Percentiles rank a stretch among this genome's conserved stretches.
phyloP scores from a whole-genome alignment of 768 basidiomycete genomes.

The Kwoniella sp. region DNA sequence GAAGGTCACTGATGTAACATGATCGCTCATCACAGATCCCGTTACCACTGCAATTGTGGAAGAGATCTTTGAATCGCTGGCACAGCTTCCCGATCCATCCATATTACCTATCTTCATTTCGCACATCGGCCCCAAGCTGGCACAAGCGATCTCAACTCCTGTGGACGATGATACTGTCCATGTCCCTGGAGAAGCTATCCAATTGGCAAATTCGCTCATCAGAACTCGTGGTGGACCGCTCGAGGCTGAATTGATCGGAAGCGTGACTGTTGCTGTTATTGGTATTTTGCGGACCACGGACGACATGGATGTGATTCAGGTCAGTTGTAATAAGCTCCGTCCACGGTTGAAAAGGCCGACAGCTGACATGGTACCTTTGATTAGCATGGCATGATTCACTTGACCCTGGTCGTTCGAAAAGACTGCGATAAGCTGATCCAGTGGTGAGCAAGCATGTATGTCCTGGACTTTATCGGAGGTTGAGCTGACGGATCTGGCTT shows the following conservation, averaged over 20 bases:
- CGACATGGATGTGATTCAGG: conserved; percentile 72
- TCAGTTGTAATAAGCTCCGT: too few species aligned
- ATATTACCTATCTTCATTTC: conserved; percentile 74
- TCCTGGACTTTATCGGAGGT: background rate
- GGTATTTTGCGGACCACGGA: conserved; percentile 68
- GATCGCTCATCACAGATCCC: conserved; percentile 64
- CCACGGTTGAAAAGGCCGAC: too few species aligned
- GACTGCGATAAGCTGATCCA: conserved; percentile 76
- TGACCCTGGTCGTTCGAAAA: conserved; percentile 84
- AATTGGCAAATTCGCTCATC: conserved; percentile 73
- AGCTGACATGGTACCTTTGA: background rate
- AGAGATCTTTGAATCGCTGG: conserved; percentile 74
- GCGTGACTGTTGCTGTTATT: conserved; percentile 75
- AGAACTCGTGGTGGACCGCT: conserved; percentile 66
- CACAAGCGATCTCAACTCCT: conserved; percentile 62
- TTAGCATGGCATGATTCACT: conserved; percentile 77
- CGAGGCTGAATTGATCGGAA: conserved; percentile 76
- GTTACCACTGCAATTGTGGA: conserved; percentile 81
- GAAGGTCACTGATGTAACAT: too few species aligned
- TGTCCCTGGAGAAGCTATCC: conserved; percentile 76
- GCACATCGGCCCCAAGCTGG: conserved; percentile 72
- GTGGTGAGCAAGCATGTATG: conserved; percentile 60
- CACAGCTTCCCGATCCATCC: conserved; percentile 63
- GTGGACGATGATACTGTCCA: conserved; percentile 67
- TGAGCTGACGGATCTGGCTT: background rate